Base-by-base conservation (phyloP, 2,329 filamentous ascomycete species). In the Esteya vermicola region DNA sequence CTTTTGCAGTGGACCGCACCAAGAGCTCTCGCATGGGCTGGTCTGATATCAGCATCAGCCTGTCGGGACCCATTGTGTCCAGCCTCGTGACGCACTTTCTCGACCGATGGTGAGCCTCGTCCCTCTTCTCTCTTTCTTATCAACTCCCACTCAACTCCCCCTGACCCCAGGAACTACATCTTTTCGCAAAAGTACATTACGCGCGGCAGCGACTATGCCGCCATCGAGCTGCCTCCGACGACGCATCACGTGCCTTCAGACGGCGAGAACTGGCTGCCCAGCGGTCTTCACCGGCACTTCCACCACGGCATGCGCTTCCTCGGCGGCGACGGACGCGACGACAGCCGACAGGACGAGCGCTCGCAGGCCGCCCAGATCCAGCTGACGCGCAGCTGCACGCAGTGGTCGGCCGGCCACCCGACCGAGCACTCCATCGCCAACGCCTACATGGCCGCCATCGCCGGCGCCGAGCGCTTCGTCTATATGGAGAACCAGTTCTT, bases 401-500 rank as follows among this genome's bases (percentile, higher is more conserved):
- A 62, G 28, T 75, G 70, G 70, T 74, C 69, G 2, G 55, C 62
- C 13, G 69, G 69, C 3, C 62, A 67, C 38, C 56, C 57, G 6
- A 66, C 64, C 1, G 70, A 75, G 52, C 85, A 91, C 56, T 93
- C 85, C 1, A 89, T 95, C 45, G 75, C 79, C 45, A 88, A 89
- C 54, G 86, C 86, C 1, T 93, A 93, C 52, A 75, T 82, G 26
- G 68, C 81, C 33, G 69, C 76, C 22, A 86, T 86, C 49, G 64
- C 61, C 28, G 75, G 76, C 36, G 78, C 78, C 16, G 63, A 76
- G 52, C 76, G 85, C 54, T 86, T 81, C 52, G 60, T 88, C 43
- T 88, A 86, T 57, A 85, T 88, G 27, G 81, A 88, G 55, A 86
- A 88, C 51, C 78, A 85, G 66, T 91, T 91, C 63, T 91, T 91